Evolutionary conservation across 202 grass and related monocot species (phyloP).

Genomic region (Brachypodium distachyon): DNA sequence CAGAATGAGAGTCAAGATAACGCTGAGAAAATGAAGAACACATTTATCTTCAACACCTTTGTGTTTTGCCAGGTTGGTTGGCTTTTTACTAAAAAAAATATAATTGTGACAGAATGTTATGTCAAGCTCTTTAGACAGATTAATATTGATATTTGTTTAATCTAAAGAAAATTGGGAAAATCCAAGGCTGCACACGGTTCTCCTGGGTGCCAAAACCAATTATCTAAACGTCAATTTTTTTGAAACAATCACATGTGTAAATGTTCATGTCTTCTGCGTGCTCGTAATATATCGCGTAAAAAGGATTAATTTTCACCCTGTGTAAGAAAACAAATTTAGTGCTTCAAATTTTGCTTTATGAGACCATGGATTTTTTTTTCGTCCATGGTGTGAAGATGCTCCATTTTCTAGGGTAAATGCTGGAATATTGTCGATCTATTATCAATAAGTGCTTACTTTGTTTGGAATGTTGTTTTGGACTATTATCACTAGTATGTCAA

Average conservation of each 20-base stretch:
- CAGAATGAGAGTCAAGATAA: slow-evolving; percentile 41
- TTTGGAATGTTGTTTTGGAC: not conserved
- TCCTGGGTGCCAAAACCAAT: too few species aligned
- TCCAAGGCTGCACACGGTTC: too few species aligned
- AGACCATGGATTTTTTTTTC: too few species aligned
- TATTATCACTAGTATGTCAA: not conserved
- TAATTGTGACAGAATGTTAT: not conserved
- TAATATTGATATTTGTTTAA: not conserved
- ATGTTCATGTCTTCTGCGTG: too few species aligned
- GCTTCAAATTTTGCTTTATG: too few species aligned
- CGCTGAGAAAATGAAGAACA: slow-evolving; percentile 68
- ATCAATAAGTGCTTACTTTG: not conserved
- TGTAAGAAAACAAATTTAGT: too few species aligned
- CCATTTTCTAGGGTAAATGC: not conserved
- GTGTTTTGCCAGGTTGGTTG: slow-evolving; percentile 76
- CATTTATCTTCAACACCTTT: slow-evolving; percentile 95
- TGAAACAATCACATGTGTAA: too few species aligned
- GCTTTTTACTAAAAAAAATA: not conserved
- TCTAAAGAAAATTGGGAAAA: too few species aligned
- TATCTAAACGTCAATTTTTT: too few species aligned
- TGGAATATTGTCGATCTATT: not conserved
- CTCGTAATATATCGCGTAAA: too few species aligned
- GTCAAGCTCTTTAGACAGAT: not conserved
- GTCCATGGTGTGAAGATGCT: too few species aligned
- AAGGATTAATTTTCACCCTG: too few species aligned